Evolutionary conservation across 1,284 basidiomycete species (phyloP), one percentile per base, ranked within the genome.

Genomic region (Puccinia coronata): DNA sequence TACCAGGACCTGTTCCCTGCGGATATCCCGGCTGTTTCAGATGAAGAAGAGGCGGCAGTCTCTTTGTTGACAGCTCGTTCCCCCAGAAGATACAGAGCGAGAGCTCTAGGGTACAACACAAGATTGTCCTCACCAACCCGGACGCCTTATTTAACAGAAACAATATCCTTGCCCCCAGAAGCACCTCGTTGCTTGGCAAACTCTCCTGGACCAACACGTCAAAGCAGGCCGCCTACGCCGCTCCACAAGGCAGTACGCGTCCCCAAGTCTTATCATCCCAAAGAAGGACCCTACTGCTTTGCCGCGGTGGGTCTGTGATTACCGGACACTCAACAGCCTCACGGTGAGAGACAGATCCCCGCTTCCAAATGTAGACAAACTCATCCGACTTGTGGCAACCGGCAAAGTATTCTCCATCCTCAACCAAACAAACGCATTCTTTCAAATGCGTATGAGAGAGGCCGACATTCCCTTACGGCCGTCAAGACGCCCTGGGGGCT

Each of bases 391-490:
- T 23, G 69, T 71, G 1, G 31, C 25, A 9, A 43, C 1, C 0
- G 69, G 78, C 0, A 85, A 0, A 87, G 88, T 47, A 8, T 47
- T 47, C 43, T 47, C 43, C 43, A 47, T 47, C 8, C 43, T 47
- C 43, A 16, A 47, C 78, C 87, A 88, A n/a, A n/a, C n/a, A n/a
- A n/a, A n/a, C n/a, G n/a, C n/a, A n/a, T n/a, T n/a, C n/a, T n/a
- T n/a, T n/a, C 87, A 0, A 87, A 88, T 77, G 84, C 85, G 0
- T 0, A 77, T 82, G 0, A 83, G 88, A 4, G 86, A 86, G 0
- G 86, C 88, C 31, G 83, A 87, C 69, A 84, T 88, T 81, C 84
- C 9, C 84, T 85, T 25, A 88, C 88, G 0, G 88, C 87, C 0
- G 86, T 89, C 0, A 82, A 76, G 1, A 88, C 87, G 8, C 43